Conservation (phyloP, 78 protist genomes). For the Dictyostelium purpureum region DNA sequence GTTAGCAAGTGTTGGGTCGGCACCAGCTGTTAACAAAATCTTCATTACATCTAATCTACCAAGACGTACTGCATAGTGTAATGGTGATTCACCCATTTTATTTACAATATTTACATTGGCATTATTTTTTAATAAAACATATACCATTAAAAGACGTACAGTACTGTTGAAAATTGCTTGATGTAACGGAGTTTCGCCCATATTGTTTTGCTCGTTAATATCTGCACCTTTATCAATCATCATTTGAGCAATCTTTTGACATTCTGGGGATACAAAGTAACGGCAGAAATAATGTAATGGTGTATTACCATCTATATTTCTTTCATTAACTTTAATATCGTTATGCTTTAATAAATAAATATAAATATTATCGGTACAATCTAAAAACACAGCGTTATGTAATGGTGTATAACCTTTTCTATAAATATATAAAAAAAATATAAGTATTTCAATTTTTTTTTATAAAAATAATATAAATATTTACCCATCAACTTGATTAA, state of each 20-base stretch:
- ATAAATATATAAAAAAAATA: too few relatives aligned
- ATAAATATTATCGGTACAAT: constrained; percentile 22
- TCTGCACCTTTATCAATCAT: constrained; percentile 71
- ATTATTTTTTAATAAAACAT: constrained; percentile 41
- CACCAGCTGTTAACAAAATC: constrained; percentile 66
- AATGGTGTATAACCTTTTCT: constrained; percentile 60
- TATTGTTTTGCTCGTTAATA: constrained; percentile 70
- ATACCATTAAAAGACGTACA: constrained; percentile 76
- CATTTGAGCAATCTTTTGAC: constrained; percentile 64
- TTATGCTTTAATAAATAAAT: constrained; percentile 23
- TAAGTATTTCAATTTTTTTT: neutral
- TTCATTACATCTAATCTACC: constrained; percentile 79
- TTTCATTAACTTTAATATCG: neutral
- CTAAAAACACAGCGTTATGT: constrained; percentile 46
- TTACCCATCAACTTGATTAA: constrained; percentile 43
- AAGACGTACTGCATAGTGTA: constrained; percentile 82
- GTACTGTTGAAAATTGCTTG: constrained; percentile 79
- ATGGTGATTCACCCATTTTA: constrained; percentile 62
- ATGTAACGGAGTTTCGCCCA: constrained; percentile 83
- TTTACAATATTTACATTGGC: constrained; percentile 72
- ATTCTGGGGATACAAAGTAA: constrained; percentile 62
- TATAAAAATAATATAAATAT: neutral
- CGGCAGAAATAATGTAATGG: constrained; percentile 83
- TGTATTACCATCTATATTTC: constrained; percentile 80
- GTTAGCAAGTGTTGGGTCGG: constrained; percentile 48